Conservation (phyloP, 2,329 filamentous ascomycete species). For the Hypoxylon sp. region DNA sequence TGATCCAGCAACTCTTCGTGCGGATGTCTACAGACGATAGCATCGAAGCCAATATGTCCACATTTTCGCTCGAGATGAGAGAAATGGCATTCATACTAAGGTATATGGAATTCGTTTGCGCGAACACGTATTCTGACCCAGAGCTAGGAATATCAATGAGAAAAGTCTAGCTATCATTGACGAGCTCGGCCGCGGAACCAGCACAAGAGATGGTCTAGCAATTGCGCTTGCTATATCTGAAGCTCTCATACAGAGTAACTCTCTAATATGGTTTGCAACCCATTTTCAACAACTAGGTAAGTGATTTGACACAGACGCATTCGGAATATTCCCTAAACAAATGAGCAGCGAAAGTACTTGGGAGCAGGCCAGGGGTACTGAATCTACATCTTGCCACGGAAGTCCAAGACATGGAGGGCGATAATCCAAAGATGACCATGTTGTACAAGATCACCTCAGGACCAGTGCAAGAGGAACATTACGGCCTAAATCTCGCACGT, state of each 20-base stretch:
- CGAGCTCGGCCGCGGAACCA: slow-evolving; percentile 92
- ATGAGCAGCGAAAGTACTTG: slow-evolving; percentile 74
- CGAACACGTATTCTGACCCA: slow-evolving; percentile 30
- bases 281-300: slow-evolving; percentile 85
- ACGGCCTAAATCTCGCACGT: slow-evolving; percentile 86
- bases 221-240: slow-evolving; percentile 94
- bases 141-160: slow-evolving; percentile 77
- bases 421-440: slow-evolving; percentile 81
- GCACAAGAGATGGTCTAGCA: slow-evolving; percentile 87
- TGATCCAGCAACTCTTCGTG: slow-evolving; percentile 88
- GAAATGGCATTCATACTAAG: slow-evolving; percentile 94
- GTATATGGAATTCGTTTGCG: slow-evolving; percentile 50
- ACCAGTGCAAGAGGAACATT: slow-evolving; percentile 78
- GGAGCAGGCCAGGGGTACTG: slow-evolving; percentile 82
- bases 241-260: slow-evolving; percentile 82
- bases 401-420: slow-evolving; percentile 65
- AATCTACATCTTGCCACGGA: slow-evolving; percentile 86
- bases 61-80: slow-evolving; percentile 94
- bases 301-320: slow-evolving; percentile 26
- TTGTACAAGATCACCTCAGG: slow-evolving; percentile 86
- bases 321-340: slow-evolving; percentile 25
- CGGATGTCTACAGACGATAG: slow-evolving; percentile 89
- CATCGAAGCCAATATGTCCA: slow-evolving; percentile 91
- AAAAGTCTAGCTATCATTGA: slow-evolving; percentile 88
- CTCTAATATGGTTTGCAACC: slow-evolving; percentile 92